These are phyloP conservation scores for Geotrichum ghanense DNA, from an alignment of 805 yeast genomes.

Conservation along the genomic window DNA sequence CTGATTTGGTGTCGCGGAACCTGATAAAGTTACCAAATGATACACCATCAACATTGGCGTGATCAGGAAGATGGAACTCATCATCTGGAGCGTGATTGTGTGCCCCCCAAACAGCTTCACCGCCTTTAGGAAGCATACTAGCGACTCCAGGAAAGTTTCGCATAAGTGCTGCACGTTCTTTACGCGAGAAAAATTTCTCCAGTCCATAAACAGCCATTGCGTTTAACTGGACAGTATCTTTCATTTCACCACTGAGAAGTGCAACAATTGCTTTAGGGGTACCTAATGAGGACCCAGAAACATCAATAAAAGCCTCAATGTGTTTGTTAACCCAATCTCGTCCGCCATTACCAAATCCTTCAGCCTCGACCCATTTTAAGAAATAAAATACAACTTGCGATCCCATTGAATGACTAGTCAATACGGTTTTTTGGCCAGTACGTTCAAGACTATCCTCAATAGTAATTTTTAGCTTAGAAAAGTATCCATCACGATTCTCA, in stretches of 20 bases:
- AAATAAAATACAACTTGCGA: conserved; percentile 81
- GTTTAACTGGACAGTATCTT: conserved; percentile 89
- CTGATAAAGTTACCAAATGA: conserved; percentile 68
- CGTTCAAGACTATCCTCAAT: conserved; percentile 49
- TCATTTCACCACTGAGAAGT: conserved; percentile 94
- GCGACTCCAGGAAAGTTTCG: conserved; percentile 90
- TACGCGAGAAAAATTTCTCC: conserved; percentile 84
- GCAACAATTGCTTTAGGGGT: conserved; percentile 94
- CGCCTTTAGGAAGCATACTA: conserved; percentile 95
- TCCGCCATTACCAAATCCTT: conserved; percentile 90
- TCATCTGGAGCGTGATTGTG: conserved; percentile 63
- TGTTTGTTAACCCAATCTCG: conserved; percentile 75
- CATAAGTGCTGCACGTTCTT: conserved; percentile 78
- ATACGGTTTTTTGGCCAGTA: conserved; percentile 56
- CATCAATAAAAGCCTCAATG: conserved; percentile 71
- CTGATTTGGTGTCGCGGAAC: conserved; percentile 38
- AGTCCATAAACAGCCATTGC: conserved; percentile 88
- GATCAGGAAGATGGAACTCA: conserved; percentile 15
- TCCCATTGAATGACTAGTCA: conserved; percentile 95
- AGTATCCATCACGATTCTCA: conserved; percentile 79
- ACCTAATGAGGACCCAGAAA: conserved; percentile 83
- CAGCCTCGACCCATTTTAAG: conserved; percentile 93
- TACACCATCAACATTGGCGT: conserved; percentile 18
- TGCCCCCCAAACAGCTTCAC: conserved; percentile 81
- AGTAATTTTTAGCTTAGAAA: conserved; percentile 58